These are phyloP conservation scores for Lipomyces starkeyi DNA, from an alignment of 805 yeast species.

Conservation along the genomic window DNA sequence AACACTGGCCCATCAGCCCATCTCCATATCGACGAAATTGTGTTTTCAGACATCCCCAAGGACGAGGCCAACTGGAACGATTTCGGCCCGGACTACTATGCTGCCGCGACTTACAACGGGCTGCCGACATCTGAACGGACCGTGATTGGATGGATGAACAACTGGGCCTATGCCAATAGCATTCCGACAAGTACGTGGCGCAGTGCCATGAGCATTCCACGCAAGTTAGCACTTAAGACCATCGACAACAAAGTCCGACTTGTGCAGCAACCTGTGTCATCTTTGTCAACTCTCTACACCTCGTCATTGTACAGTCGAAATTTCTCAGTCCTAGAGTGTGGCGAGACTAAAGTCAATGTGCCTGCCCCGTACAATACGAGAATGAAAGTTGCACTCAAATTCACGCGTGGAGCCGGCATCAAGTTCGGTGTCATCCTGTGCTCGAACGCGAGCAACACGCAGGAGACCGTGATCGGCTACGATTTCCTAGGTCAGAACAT, in stretches of 20 bases:
- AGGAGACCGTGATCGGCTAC: conserved; percentile 7
- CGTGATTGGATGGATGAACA: too few relatives aligned
- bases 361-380: not conserved
- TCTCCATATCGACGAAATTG: too few relatives aligned
- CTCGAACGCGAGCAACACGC: not conserved
- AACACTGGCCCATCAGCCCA: too few relatives aligned
- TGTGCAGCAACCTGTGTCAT: conserved; percentile 10
- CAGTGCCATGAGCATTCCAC: conserved; percentile 42
- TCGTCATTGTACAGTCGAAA: not conserved
- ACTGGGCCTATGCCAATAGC: too few relatives aligned
- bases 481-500: not conserved
- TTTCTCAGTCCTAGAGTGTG: not conserved
- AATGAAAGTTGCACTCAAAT: not conserved
- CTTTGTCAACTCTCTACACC: not conserved
- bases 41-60: too few relatives aligned
- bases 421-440: conserved; percentile 4
- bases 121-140: too few relatives aligned
- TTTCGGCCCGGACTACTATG: too few relatives aligned
- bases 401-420: not conserved
- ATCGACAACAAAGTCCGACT: not conserved
- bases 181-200: too few relatives aligned
- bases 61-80: too few relatives aligned
- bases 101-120: too few relatives aligned
- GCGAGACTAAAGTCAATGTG: not conserved
- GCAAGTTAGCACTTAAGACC: conserved; percentile 3